Evolutionary conservation across 2,329 filamentous ascomycete genomes (phyloP).

Genomic region (Fusarium pininemorale): DNA sequence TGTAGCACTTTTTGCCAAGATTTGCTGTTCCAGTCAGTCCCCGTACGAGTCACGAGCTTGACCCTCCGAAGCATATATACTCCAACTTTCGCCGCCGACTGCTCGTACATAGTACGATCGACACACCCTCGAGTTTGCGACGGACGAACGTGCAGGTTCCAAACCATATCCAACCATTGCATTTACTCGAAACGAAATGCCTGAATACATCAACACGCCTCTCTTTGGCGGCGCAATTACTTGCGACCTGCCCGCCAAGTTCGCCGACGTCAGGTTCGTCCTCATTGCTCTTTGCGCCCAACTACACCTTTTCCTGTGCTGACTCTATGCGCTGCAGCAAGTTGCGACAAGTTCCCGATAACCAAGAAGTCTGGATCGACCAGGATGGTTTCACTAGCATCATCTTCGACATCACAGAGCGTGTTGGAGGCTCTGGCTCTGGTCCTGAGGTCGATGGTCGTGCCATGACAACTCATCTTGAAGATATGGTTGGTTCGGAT

Average conservation of each 20-base stretch:
- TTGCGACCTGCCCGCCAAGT: constrained; percentile 72
- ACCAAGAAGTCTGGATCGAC: constrained; percentile 94
- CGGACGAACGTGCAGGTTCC: background rate
- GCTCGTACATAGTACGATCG: background rate
- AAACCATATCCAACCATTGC: background rate
- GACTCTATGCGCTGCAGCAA: constrained; percentile 57
- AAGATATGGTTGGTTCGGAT: constrained; percentile 74
- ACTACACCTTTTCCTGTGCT: constrained; percentile 3
- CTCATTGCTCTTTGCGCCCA: constrained; percentile 9
- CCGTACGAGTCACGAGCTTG: background rate
- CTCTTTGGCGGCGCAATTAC: constrained; percentile 79
- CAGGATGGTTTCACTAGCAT: constrained; percentile 83
- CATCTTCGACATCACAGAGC: constrained; percentile 90
- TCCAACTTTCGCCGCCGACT: background rate
- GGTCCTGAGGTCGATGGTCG: constrained; percentile 72
- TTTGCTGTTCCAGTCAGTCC: constrained; percentile 7
- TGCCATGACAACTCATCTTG: constrained; percentile 74
- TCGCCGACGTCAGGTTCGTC: constrained; percentile 75
- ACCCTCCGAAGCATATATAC: background rate
- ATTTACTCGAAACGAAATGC: constrained; percentile 49
- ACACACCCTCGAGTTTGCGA: constrained; percentile 6
- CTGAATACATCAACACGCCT: constrained; percentile 64
- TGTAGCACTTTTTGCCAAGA: constrained; percentile 16
- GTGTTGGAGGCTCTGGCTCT: constrained; percentile 67
- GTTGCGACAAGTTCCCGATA: constrained; percentile 80